These are phyloP conservation scores for Nakazawaea siamensis DNA, from an alignment of 805 yeast genomes.

Conservation along the genomic window DNA sequence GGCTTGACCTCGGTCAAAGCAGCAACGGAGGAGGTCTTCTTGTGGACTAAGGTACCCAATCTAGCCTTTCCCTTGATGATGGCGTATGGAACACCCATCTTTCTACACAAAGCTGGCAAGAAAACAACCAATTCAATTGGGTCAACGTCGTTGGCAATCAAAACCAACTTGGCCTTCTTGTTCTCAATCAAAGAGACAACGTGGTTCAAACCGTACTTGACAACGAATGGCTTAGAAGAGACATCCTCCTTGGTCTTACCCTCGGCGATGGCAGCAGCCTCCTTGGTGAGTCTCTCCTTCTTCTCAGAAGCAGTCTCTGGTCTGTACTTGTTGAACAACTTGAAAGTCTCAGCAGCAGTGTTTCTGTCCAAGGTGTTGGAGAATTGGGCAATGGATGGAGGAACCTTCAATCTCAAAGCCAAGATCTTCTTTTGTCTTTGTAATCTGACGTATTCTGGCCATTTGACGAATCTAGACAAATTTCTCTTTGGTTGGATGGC, in stretches of 20 bases:
- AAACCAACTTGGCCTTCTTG: slow-evolving; percentile 96
- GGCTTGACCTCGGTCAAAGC: slow-evolving; percentile 93
- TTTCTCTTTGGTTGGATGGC: slow-evolving; percentile 90
- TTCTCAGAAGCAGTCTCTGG: slow-evolving; percentile 97
- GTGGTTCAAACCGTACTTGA: slow-evolving; percentile 98
- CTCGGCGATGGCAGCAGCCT: slow-evolving; percentile 98
- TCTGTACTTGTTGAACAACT: slow-evolving; percentile 97
- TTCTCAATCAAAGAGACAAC: slow-evolving; percentile 94
- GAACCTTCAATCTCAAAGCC: slow-evolving; percentile 94
- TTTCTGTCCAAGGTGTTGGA: slow-evolving; percentile 95
- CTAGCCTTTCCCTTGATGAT: slow-evolving; percentile 98
- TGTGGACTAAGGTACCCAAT: slow-evolving; percentile 95
- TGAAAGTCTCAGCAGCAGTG: slow-evolving; percentile 96
- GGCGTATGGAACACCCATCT: slow-evolving; percentile 99
- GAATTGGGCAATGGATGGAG: slow-evolving; percentile 97
- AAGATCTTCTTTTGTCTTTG: slow-evolving; percentile 99
- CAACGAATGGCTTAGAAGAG: slow-evolving; percentile 93
- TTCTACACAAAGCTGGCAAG: slow-evolving; percentile 98
- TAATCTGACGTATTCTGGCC: slow-evolving; percentile 98
- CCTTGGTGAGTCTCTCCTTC: slow-evolving; percentile 98
- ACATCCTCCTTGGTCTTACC: slow-evolving; percentile 97
- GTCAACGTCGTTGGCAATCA: slow-evolving; percentile 98
- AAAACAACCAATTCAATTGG: slow-evolving; percentile 96
- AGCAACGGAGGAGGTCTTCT: slow-evolving; percentile 95
- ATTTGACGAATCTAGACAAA: slow-evolving; percentile 94